phyloP scores from a whole-genome alignment of 2,329 filamentous ascomycete species.

The Botrytis medusae region DNA sequence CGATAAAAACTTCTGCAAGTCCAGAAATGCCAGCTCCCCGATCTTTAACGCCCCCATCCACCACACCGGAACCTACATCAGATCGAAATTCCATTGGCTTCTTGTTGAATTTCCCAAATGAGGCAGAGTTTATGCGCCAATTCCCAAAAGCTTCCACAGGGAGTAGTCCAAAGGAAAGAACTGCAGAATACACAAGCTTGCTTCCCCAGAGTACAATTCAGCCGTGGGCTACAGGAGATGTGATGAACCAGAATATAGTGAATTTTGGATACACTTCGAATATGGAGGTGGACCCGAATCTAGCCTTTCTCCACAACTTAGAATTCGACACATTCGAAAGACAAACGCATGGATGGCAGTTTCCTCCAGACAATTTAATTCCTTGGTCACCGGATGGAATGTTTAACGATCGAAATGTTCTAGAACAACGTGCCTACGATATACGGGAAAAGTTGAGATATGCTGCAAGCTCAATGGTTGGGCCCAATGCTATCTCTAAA shows the following conservation, averaged over 20 bases:
- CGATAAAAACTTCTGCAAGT: slow-evolving; percentile 27
- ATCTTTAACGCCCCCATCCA: slow-evolving; percentile 24
- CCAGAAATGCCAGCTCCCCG: slow-evolving; percentile 29
- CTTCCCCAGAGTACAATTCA: slow-evolving; percentile 23
- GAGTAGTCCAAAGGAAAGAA: slow-evolving; percentile 28
- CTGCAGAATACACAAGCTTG: slow-evolving; percentile 24
- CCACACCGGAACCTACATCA: slow-evolving; percentile 33
- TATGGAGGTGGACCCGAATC: slow-evolving; percentile 27
- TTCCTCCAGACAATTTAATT: slow-evolving; percentile 31
- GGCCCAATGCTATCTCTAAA: slow-evolving; percentile 30
- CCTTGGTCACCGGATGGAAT: slow-evolving; percentile 28
- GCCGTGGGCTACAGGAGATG: slow-evolving; percentile 13
- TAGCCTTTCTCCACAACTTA: slow-evolving; percentile 32
- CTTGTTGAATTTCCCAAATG: slow-evolving; percentile 36
- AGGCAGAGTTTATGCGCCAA: slow-evolving; percentile 37
- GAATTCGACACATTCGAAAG: slow-evolving; percentile 37
- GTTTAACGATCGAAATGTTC: slow-evolving; percentile 28
- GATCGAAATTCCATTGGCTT: slow-evolving; percentile 40
- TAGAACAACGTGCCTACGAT: slow-evolving; percentile 36
- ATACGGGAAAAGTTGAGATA: slow-evolving; percentile 37
- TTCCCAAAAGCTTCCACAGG: slow-evolving; percentile 35
- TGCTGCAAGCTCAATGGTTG: slow-evolving; percentile 28
- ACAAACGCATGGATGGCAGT: slow-evolving; percentile 33
- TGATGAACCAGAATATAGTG: neutral
- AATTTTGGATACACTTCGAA: slow-evolving; percentile 23